Evolutionary conservation across 1,284 basidiomycete species (phyloP).

Genomic region (Sporisorium exsertum): DNA sequence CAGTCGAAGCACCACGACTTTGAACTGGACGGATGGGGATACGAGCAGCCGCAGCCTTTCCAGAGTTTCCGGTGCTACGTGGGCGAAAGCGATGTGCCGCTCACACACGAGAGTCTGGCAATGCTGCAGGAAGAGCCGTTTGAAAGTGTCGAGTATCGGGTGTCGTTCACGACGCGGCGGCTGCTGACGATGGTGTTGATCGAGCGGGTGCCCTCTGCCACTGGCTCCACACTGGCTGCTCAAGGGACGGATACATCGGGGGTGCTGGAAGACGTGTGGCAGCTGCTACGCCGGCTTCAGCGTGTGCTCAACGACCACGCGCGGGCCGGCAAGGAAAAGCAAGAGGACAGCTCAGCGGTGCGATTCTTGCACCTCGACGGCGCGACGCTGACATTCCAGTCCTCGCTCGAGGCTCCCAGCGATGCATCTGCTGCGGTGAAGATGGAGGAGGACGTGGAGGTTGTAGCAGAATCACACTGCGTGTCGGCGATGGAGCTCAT

Average conservation of each 20-base stretch:
- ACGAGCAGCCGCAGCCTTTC: constrained; percentile 35
- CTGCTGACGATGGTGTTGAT: constrained; percentile 41
- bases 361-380: constrained; percentile 46
- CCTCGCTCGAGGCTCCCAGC: constrained; percentile 13
- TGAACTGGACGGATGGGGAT: constrained; percentile 53
- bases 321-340: constrained; percentile 3
- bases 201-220: constrained; percentile 12
- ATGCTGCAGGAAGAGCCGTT: constrained; percentile 20
- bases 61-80: constrained; percentile 38
- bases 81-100: constrained; percentile 16
- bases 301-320: constrained; percentile 46
- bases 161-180: constrained; percentile 33
- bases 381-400: constrained; percentile 31
- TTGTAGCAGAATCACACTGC: constrained; percentile 43
- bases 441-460: constrained; percentile 32
- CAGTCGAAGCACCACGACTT: constrained; percentile 51
- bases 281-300: constrained; percentile 39
- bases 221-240: constrained; percentile 2
- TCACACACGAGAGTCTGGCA: constrained; percentile 17
- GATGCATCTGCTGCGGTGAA: constrained; percentile 1
- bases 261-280: constrained; percentile 34
- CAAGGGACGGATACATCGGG: not conserved
- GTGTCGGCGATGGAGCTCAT: constrained; percentile 37
- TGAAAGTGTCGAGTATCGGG: constrained; percentile 14
- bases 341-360: constrained; percentile 7